These are phyloP conservation scores for Tricholoma bakamatsutake DNA, from an alignment of 768 basidiomycete genomes.

Conservation along the genomic window DNA sequence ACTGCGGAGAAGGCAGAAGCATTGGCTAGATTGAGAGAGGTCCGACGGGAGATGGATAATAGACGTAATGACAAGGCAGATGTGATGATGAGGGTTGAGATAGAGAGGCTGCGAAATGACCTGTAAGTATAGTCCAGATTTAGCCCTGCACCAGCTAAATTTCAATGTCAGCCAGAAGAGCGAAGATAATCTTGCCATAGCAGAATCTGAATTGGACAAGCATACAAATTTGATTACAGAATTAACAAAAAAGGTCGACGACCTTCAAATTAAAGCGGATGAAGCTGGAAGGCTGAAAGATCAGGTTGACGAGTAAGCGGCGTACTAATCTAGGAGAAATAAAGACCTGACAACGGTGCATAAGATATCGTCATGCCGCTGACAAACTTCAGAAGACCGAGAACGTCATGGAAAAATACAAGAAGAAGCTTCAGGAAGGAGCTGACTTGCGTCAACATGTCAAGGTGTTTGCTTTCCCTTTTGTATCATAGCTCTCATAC, in stretches of 20 bases:
- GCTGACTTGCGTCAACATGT: constrained; percentile 85
- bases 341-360: neutral
- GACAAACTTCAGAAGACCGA: constrained; percentile 92
- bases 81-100: constrained; percentile 70
- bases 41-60: constrained; percentile 52
- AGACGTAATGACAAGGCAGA: constrained; percentile 68
- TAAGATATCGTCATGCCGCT: constrained; percentile 84
- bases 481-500: neutral
- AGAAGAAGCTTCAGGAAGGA: constrained; percentile 95
- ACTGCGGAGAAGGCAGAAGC: constrained; percentile 78
- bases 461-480: constrained; percentile 46
- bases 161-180: constrained; percentile 73
- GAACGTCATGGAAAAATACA: constrained; percentile 98
- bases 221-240: constrained; percentile 64
- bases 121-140: constrained; percentile 54
- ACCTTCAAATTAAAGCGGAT: constrained; percentile 72
- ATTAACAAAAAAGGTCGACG: constrained; percentile 73
- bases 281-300: constrained; percentile 82
- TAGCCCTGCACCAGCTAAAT: constrained; percentile 16
- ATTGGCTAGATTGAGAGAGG: constrained; percentile 52
- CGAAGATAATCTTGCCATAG: constrained; percentile 82
- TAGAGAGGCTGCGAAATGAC: constrained; percentile 74
- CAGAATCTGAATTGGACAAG: constrained; percentile 81
- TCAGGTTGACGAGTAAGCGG: constrained; percentile 84
- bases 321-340: neutral